Percentiles rank a stretch among this genome's conserved stretches.
Evolutionary conservation across 2,329 filamentous ascomycete species (phyloP).

Genomic region (Aspergillus bombycis): DNA sequence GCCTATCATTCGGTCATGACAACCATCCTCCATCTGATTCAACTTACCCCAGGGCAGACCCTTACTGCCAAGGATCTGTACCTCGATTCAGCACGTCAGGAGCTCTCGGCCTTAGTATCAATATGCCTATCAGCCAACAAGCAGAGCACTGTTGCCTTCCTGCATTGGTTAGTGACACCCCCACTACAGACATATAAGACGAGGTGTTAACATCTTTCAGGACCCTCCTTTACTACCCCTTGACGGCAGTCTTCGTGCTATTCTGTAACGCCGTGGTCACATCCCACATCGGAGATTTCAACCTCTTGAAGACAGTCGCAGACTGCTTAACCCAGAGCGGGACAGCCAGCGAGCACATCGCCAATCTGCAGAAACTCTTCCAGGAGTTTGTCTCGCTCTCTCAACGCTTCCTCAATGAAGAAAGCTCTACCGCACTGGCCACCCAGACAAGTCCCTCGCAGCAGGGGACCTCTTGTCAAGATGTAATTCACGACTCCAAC

Average conservation of each 20-base stretch:
- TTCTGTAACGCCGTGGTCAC: conserved; percentile 28
- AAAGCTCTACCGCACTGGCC: background rate
- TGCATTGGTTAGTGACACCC: conserved; percentile 20
- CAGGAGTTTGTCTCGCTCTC: conserved; percentile 22
- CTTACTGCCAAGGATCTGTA: conserved; percentile 11
- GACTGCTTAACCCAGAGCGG: conserved; percentile 17
- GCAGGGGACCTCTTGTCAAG: background rate
- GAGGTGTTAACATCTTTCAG: conserved; percentile 7
- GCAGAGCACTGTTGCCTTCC: conserved; percentile 19
- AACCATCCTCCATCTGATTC: conserved; percentile 21
- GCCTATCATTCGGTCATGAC: conserved; percentile 26
- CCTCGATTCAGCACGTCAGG: conserved; percentile 25
- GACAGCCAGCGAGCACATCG: conserved; percentile 20
- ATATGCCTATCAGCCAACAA: conserved; percentile 23
- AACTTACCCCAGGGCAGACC: conserved; percentile 7
- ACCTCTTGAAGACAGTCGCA: conserved; percentile 21
- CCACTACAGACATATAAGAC: background rate
- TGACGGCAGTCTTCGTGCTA: conserved; percentile 26
- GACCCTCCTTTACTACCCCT: conserved; percentile 26
- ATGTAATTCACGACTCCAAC: background rate
- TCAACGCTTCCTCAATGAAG: conserved; percentile 2
- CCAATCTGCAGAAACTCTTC: conserved; percentile 19
- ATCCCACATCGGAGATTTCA: conserved; percentile 23
- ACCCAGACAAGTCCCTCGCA: background rate
- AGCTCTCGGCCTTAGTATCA: conserved; percentile 20